Evolutionary conservation across 2,329 filamentous ascomycete species (phyloP), one percentile per base, ranked within the genome.

Genomic region (Neofusicoccum sp.): DNA sequence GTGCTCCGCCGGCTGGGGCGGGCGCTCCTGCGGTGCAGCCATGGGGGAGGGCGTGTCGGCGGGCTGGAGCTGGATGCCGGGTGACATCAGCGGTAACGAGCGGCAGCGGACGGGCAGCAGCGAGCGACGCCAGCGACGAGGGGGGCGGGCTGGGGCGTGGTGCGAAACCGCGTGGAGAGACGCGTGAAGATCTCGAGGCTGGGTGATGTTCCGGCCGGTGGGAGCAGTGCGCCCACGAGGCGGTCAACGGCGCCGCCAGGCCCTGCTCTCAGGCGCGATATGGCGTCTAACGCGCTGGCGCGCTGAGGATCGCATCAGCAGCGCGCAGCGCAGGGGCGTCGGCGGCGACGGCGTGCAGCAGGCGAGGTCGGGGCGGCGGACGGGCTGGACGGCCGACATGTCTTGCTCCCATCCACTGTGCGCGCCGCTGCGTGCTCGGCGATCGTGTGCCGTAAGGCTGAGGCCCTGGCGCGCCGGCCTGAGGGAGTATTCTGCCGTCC

Each of bases 121-220:
- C 44, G 16, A n/a, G 34, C 8, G 34, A 44, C 14, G 45, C 7
- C 39, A 41, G 44, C 14, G 33, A 34, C 22, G 44, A 14, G 56
- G 49, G 16, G 33, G 22, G 28, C 56, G 45, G 31, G 34, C 31
- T 37, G 56, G 33, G 56, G 44, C 56, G 43, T 60, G 56, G 45
- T 60, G 56, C 56, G 56, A 60, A 60, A 44, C 48, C 49, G 43
- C 43, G 43, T 43, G 39, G 56, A 44, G 49, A 44, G 28, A 12
- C 16, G 54, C 43, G 54, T 58, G 54, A 58, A 60, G 56, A 60
- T 60, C 56, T 60, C 45, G 44, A 60, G 56, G 44, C 43, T 48
- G 29, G 56, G 44, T 48, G 33, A 60, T 39, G 56, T 48, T 47
- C 43, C 43, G 37, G 36, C 7, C 28, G n/a, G 49, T 39, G 50